Conservation (phyloP, 768 basidiomycete species). For the Lyophyllum semitale region DNA sequence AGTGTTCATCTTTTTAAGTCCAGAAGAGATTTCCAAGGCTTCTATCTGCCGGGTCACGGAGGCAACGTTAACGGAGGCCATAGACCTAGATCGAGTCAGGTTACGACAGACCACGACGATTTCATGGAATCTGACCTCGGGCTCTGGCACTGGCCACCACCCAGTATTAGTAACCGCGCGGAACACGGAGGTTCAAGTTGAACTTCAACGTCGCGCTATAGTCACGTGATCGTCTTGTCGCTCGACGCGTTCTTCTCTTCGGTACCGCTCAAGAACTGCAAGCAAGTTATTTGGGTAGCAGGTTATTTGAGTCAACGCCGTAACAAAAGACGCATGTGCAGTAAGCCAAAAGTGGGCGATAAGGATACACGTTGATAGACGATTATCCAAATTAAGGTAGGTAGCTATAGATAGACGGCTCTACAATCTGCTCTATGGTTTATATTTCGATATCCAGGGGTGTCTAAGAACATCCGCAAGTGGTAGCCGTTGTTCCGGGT, state of each 20-base stretch:
- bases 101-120: not conserved
- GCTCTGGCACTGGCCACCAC: no score
- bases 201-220: not conserved
- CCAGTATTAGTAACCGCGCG: no score
- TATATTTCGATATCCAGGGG: slow-evolving; percentile 82
- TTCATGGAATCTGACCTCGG: not conserved
- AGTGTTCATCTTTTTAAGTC: slow-evolving; percentile 37
- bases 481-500: slow-evolving; percentile 77
- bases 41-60: slow-evolving; percentile 71
- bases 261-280: not conserved
- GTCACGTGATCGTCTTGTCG: not conserved
- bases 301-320: no score
- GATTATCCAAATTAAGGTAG: no score
- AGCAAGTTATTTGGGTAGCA: not conserved
- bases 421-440: slow-evolving; percentile 45
- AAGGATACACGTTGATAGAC: no score
- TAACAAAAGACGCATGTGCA: no score
- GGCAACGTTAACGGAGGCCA: slow-evolving; percentile 53
- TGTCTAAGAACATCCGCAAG: slow-evolving; percentile 78
- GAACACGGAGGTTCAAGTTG: not conserved
- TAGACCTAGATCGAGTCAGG: slow-evolving; percentile 7
- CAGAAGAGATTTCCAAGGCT: slow-evolving; percentile 63
- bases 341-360: no score
- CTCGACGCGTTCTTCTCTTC: not conserved
- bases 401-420: no score